Evolutionary conservation across 768 basidiomycete genomes (phyloP), one percentile per base, ranked within the genome.

Genomic region (Xerocomus brunneocitrinus): DNA sequence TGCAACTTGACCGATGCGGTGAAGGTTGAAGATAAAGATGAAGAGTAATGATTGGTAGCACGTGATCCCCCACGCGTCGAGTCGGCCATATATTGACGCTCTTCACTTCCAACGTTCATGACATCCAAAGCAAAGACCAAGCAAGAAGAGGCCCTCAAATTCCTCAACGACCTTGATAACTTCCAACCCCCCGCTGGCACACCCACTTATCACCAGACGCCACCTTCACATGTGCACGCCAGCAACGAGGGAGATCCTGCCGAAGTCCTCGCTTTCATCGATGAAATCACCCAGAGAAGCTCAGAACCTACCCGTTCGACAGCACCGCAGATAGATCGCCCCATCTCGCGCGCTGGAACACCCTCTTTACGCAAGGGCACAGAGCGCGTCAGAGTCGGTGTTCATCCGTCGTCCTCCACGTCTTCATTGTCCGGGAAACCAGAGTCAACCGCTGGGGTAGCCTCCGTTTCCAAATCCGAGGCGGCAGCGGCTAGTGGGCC

Each of bases 91-190:
- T 5, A n/a, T 19, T 14, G 40, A 40, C 48, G 38, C 9, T 40
- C 16, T 9, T 31, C 39, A 49, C 22, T 38, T 28, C 22, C 42
- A 46, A 44, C 47, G 19, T 19, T 19, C 19, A 77, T 76, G 73
- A 32, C 73, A 32, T 63, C 68, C 28, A 79, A 77, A 67, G 71
- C 84, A 44, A 90, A 87, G 71, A 85, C 87, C 28, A 91, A 89
- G 66, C 83, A 89, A 55, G 79, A 89, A 64, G 95, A 98, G 69
- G 95, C 91, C 22, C 84, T 94, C 22, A 87, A 86, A 64, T 86
- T 98, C 72, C 85, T 98, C 42, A 92, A 97, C 65, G 93, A 95
- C 66, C 87, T 98, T 46, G 95, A 98, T 67, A 87, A 84, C 30
- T 80, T 95, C 46, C 75, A 83, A 19, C 78, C 80, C 24, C 53